A percentile compares a stretch with the other conserved stretches of the same genome.
phyloP scores from a whole-genome alignment of 176 grass and related monocot species.

The Eremochloa ophiuroides region DNA sequence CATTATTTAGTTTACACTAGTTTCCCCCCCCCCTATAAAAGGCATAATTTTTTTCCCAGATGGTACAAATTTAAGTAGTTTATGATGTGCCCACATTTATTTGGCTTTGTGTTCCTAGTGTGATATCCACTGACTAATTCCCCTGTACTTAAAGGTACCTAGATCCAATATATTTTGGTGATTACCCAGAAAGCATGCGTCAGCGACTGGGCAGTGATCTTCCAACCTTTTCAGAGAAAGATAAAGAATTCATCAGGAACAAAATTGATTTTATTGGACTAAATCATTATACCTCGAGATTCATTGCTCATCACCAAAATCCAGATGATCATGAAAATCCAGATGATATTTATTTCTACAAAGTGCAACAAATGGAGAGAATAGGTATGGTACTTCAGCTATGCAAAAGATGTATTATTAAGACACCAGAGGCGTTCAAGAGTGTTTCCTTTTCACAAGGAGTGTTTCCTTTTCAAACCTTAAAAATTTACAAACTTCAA shows the following conservation, averaged over 20 bases:
- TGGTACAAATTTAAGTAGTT: not conserved
- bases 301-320: slow-evolving; percentile 56
- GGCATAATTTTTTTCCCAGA: not conserved
- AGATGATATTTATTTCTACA: slow-evolving; percentile 56
- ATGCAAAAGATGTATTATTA: not conserved
- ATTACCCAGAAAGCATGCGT: slow-evolving; percentile 90
- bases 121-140: not conserved
- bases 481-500: not conserved
- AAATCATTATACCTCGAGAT: slow-evolving; percentile 92
- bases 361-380: slow-evolving; percentile 66
- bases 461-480: no score
- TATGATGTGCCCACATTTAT: not conserved
- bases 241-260: slow-evolving; percentile 78
- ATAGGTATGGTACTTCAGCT: slow-evolving; percentile 48
- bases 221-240: slow-evolving; percentile 84
- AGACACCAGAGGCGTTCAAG: not conserved
- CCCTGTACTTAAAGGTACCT: slow-evolving; percentile 56
- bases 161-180: slow-evolving; percentile 89
- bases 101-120: not conserved
- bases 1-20: not conserved
- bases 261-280: slow-evolving; percentile 93
- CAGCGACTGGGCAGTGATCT: slow-evolving; percentile 70
- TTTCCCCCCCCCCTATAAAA: not conserved
- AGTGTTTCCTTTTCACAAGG: not conserved
- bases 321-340: slow-evolving; percentile 30